Evolutionary conservation across 495 filamentous ascomycete genomes (phyloP).

Genomic region (Lophiotrema nucula): DNA sequence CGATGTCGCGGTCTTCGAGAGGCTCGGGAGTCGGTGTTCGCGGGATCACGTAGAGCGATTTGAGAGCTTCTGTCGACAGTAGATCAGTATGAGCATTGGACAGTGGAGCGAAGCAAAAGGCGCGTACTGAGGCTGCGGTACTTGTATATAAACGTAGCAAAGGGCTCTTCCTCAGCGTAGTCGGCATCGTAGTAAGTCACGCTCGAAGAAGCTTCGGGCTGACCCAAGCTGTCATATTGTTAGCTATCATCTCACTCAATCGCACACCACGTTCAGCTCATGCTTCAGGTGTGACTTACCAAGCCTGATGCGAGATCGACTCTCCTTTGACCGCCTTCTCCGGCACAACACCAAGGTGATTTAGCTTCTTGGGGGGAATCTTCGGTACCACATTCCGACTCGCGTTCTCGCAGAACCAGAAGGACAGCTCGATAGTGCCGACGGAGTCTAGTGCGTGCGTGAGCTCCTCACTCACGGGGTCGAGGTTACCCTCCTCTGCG

Average conservation of each 20-base stretch:
- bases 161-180: neutral
- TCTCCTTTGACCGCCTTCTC: constrained; percentile 15
- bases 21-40: constrained; percentile 3
- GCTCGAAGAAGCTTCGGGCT: neutral
- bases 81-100: neutral
- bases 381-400: neutral
- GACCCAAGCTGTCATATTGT: neutral
- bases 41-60: neutral
- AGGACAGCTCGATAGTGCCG: neutral
- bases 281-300: constrained; percentile 1
- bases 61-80: constrained; percentile 9
- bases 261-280: neutral
- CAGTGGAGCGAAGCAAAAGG: neutral
- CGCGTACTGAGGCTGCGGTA: neutral
- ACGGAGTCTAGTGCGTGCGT: neutral
- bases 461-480: neutral
- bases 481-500: neutral
- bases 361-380: neutral
- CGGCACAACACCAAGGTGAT: constrained; percentile 2
- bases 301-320: constrained; percentile 7
- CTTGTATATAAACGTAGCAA: constrained; percentile 6
- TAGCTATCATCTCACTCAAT: too few relatives aligned
- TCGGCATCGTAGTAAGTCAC: neutral
- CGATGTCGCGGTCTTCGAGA: neutral
- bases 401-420: neutral